Conservation (phyloP, 192 early-diverging fungal genomes). For the Coemansia sp. region DNA sequence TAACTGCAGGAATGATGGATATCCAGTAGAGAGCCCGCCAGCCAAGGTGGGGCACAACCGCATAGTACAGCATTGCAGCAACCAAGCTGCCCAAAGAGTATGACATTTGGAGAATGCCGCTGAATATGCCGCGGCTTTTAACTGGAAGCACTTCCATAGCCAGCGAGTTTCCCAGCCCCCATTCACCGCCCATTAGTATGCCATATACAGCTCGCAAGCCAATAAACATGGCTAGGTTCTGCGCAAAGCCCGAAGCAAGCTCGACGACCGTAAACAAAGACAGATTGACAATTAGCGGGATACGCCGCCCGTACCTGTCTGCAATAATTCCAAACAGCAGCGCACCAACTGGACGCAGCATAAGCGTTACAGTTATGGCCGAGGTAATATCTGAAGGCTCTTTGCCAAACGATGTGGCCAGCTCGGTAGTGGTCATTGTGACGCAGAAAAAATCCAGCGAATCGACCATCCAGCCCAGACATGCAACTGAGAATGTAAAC, state of each 20-base stretch:
- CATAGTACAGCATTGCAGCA: constrained; percentile 60
- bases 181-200: constrained; percentile 70
- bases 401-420: constrained; percentile 58
- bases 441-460: constrained; percentile 71
- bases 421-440: constrained; percentile 55
- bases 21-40: constrained; percentile 76
- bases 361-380: constrained; percentile 67
- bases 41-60: constrained; percentile 52
- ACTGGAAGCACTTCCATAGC: constrained; percentile 69
- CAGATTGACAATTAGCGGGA: constrained; percentile 68
- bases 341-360: constrained; percentile 70
- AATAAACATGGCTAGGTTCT: constrained; percentile 61
- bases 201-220: constrained; percentile 58
- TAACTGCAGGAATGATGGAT: constrained; percentile 56
- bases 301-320: constrained; percentile 65
- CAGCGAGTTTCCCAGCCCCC: constrained; percentile 71
- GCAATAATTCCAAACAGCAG: constrained; percentile 68
- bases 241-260: constrained; percentile 63
- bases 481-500: constrained; percentile 53
- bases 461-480: constrained; percentile 73
- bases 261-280: constrained; percentile 61
- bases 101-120: constrained; percentile 72
- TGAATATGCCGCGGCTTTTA: constrained; percentile 68
- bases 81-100: constrained; percentile 69
- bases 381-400: constrained; percentile 57